Conservation (phyloP, 768 basidiomycete species). For the Coprinopsis marcescibilis region DNA sequence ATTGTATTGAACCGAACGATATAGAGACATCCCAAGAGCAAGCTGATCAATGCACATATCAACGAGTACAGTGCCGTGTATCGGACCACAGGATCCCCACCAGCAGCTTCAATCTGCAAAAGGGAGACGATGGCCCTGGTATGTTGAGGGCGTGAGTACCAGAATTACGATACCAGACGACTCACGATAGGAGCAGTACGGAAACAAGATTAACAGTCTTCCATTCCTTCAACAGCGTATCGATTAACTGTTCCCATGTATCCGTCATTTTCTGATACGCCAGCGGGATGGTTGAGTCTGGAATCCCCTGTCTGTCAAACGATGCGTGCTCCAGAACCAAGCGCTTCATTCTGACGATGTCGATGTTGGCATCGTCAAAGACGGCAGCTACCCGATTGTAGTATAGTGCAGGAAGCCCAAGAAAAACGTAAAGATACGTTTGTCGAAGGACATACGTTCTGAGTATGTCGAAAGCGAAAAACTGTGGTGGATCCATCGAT, state of each 20-base stretch:
- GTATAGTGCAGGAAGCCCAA: not conserved
- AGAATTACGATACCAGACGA: not conserved
- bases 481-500: too few relatives aligned
- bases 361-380: not conserved
- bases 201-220: slow-evolving; percentile 14
- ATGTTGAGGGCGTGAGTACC: slow-evolving; percentile 3
- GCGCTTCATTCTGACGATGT: not conserved
- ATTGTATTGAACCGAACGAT: slow-evolving; percentile 58
- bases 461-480: too few relatives aligned
- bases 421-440: too few relatives aligned
- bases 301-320: not conserved
- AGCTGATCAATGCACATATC: slow-evolving; percentile 51
- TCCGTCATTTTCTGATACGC: slow-evolving; percentile 2
- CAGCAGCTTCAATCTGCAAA: slow-evolving; percentile 32
- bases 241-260: slow-evolving; percentile 13
- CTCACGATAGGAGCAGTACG: slow-evolving; percentile 13
- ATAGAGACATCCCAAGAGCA: slow-evolving; percentile 55
- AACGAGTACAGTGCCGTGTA: slow-evolving; percentile 52
- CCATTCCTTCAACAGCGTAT: slow-evolving; percentile 12
- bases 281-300: not conserved
- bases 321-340: not conserved
- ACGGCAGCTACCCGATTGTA: not conserved
- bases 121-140: slow-evolving; percentile 26
- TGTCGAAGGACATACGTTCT: too few relatives aligned
- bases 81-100: slow-evolving; percentile 45